A percentile compares a stretch with the other conserved stretches of the same genome.
These are phyloP conservation scores for Cytospora piceicola DNA, from an alignment of 2,329 filamentous ascomycete genomes.

Conservation along the genomic window DNA sequence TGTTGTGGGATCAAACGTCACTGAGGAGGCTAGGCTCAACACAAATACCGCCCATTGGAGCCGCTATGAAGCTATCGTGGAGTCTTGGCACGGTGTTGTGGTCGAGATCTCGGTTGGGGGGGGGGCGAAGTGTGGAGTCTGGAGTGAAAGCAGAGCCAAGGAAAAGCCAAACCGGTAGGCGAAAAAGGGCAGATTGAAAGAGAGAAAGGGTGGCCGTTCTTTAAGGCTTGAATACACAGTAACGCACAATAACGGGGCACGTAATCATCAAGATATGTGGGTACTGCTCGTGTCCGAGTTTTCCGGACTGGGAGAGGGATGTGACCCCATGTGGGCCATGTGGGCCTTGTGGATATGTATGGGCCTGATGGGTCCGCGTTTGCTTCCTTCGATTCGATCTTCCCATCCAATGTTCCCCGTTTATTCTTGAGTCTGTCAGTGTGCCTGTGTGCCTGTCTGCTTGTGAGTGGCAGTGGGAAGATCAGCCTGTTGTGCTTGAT, in stretches of 20 bases:
- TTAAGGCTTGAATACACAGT: constrained; percentile 19
- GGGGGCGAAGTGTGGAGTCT: constrained; percentile 1
- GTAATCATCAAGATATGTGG: constrained; percentile 22
- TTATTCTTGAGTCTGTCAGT: neutral
- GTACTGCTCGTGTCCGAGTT: constrained; percentile 3
- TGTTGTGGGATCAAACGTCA: constrained; percentile 5
- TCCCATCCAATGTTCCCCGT: neutral
- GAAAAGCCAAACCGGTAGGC: constrained; percentile 27
- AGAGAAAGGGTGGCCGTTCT: constrained; percentile 13
- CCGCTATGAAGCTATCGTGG: constrained; percentile 5
- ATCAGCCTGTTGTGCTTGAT: neutral
- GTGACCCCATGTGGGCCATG: constrained; percentile 12
- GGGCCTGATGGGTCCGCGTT: neutral
- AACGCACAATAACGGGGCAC: constrained; percentile 12
- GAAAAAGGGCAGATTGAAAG: neutral
- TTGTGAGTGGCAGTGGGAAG: neutral
- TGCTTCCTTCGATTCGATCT: neutral
- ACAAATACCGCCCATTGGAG: constrained; percentile 16
- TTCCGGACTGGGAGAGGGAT: constrained; percentile 18
- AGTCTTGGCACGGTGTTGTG: constrained; percentile 12
- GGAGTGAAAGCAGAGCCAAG: constrained; percentile 27
- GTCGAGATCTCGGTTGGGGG: neutral
- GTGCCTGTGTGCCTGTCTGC: no score
- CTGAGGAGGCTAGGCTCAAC: constrained; percentile 8
- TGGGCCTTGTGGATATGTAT: constrained; percentile 6